Evolutionary conservation across 2,329 filamentous ascomycete genomes (phyloP), one percentile per base, ranked within the genome.

Genomic region (Blastomyces percursus): DNA sequence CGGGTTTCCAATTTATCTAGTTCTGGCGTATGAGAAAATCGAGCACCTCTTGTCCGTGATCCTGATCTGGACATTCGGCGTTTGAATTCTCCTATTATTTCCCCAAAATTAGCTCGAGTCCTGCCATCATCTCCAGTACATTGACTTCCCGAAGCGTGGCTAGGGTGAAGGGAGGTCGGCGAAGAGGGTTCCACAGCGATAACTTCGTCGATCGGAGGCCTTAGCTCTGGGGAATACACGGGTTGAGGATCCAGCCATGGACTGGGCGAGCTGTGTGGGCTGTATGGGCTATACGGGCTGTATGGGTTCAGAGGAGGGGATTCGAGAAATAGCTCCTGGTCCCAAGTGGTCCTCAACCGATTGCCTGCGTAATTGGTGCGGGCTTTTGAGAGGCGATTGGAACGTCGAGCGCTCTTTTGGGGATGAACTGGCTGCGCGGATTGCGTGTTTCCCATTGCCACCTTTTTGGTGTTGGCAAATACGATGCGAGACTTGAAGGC

Each of bases 351-450:
- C 57, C 59, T 64, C 21, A 60, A 48, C 30, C 63, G 59, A 58
- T 54, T 62, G 24, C 59, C 62, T 32, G 68, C 63, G 52, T 67
- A 67, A 54, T 69, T 73, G 14, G 70, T 70, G n/a, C 70, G 67
- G 38, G 74, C 72, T 56, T 76, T 76, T 48, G 74, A 75, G 44
- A 76, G 67, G 61, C 73, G 73, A 59, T 74, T 75, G 35, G 70
- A 69, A 61, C 68, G 71, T 62, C 70, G 70, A 52, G 68, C 69
- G 61, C 74, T 72, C 60, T 71, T 67, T 67, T 68, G 72, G 61
- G 65, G 69, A 64, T 67, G 67, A 56, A 67, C 70, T 42, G 74
- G 76, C 60, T 72, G 70, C 24, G 67, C 69, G 35, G 74, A 76
- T 61, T 72, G 70, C 32, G 68, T 69, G 66, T 72, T 75, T 66